Evolutionary conservation across 257 asterid genomes (phyloP).

Genomic region (Pogostemon cablin): DNA sequence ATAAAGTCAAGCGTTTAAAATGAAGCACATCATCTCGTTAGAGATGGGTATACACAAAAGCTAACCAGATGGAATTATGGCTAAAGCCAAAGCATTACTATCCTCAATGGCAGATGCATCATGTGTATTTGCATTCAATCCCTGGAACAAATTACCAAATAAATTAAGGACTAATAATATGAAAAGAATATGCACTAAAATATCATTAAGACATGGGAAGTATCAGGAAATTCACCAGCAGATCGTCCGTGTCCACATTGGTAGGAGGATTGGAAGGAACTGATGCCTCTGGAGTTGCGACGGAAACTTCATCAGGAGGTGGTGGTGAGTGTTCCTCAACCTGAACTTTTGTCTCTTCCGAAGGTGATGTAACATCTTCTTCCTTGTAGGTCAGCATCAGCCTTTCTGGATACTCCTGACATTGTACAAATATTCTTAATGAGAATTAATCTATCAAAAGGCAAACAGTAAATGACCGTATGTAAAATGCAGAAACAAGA

Average conservation of each 20-base stretch:
- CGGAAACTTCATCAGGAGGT: conserved; percentile 50
- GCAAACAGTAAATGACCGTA: conserved; percentile 7
- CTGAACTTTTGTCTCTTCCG: conserved; percentile 57
- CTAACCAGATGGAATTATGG: conserved; percentile 88
- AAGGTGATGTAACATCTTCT: conserved; percentile 66
- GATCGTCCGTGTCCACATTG: conserved; percentile 70
- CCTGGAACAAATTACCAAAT: conserved; percentile 51
- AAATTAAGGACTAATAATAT: conserved; percentile 3
- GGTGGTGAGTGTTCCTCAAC: conserved; percentile 54
- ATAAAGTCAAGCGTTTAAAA: conserved; percentile 13
- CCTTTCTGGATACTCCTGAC: conserved; percentile 94
- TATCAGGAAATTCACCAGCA: conserved; percentile 56
- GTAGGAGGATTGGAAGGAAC: conserved; percentile 52
- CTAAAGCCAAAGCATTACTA: conserved; percentile 87
- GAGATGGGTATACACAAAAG: conserved; percentile 20
- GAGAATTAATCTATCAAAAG: conserved; percentile 6
- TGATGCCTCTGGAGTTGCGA: conserved; percentile 50
- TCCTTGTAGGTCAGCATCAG: conserved; percentile 92
- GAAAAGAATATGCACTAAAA: conserved; percentile 27
- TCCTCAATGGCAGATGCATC: conserved; percentile 83
- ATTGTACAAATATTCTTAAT: conserved; percentile 23
- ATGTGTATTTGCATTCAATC: conserved; percentile 56
- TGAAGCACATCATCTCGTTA: conserved; percentile 5
- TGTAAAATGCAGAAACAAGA: neutral
- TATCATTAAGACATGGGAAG: conserved; percentile 19